Percentiles rank a stretch among this genome's conserved stretches.
phyloP scores from a whole-genome alignment of 1,284 basidiomycete species.

The Boletus mariae region DNA sequence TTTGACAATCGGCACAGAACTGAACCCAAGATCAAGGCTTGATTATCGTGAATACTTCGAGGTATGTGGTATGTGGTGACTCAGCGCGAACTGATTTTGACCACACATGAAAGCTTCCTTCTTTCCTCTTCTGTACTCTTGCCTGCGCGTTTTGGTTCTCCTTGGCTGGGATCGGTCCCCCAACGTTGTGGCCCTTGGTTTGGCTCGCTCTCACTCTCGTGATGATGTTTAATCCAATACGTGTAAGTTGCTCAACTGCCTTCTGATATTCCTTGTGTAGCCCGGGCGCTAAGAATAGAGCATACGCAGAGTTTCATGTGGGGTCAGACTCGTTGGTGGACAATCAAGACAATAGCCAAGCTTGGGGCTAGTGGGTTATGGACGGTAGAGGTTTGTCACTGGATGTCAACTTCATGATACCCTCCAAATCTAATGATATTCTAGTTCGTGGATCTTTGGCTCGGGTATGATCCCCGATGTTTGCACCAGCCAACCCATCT shows the following conservation, averaged over 20 bases:
- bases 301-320: constrained; percentile 22
- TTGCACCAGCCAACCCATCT: constrained; percentile 4
- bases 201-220: constrained; percentile 71
- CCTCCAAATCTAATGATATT: constrained; percentile 1
- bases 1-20: constrained; percentile 45
- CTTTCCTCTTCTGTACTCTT: constrained; percentile 73
- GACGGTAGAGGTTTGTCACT: constrained; percentile 63
- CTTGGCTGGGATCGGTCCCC: constrained; percentile 59
- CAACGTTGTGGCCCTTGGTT: constrained; percentile 73
- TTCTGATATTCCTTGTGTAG: neutral
- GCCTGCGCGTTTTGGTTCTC: constrained; percentile 85
- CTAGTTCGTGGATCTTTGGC: constrained; percentile 79
- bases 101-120: constrained; percentile 58
- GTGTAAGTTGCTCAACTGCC: constrained; percentile 42
- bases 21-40: constrained; percentile 74
- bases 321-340: constrained; percentile 67
- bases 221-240: constrained; percentile 76
- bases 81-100: constrained; percentile 4
- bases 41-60: constrained; percentile 85
- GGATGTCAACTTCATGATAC: neutral
- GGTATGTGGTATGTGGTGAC: constrained; percentile 36
- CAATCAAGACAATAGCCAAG: constrained; percentile 59
- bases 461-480: constrained; percentile 50
- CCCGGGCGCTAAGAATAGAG: neutral
- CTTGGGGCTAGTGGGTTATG: constrained; percentile 69